phyloP scores from a whole-genome alignment of 768 basidiomycete genomes.

The Punctularia strigosozonata region DNA sequence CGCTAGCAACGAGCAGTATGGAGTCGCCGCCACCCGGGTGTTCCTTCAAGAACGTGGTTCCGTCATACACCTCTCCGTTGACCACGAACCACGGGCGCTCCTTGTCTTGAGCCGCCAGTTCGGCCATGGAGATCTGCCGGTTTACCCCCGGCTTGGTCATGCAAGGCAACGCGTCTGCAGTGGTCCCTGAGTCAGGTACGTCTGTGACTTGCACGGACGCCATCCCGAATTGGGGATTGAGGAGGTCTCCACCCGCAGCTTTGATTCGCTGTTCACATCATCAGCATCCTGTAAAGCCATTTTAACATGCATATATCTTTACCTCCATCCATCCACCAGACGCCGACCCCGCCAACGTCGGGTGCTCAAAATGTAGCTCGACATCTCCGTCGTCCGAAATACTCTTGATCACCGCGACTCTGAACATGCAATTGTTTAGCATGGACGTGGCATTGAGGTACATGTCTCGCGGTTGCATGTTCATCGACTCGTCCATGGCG shows the following conservation, averaged over 20 bases:
- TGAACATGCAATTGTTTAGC: conserved; percentile 46
- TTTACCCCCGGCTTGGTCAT: conserved; percentile 36
- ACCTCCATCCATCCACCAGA: conserved; percentile 53
- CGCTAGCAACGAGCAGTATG: conserved; percentile 41
- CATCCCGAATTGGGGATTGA: conserved; percentile 26
- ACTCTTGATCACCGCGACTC: conserved; percentile 32
- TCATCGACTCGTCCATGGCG: conserved; percentile 41
- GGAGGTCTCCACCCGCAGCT: conserved; percentile 28
- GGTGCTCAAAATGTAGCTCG: conserved; percentile 42
- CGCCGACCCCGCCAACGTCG: conserved; percentile 35
- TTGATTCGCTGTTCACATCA: conserved; percentile 26
- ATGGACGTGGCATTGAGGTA: conserved; percentile 46
- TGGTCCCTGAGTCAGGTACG: background rate
- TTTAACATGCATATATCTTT: background rate
- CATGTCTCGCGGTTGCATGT: conserved; percentile 42
- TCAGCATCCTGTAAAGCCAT: background rate
- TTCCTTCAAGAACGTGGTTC: conserved; percentile 34
- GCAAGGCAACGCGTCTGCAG: conserved; percentile 16
- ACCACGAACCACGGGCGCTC: conserved; percentile 39
- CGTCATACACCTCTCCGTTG: conserved; percentile 41
- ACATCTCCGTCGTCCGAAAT: conserved; percentile 14
- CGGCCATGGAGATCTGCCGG: conserved; percentile 30
- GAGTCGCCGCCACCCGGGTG: conserved; percentile 50
- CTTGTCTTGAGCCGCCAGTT: conserved; percentile 26
- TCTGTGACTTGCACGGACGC: background rate